Base-by-base conservation (phyloP, 2,329 filamentous ascomycete genomes). In the Alternaria longipes region DNA sequence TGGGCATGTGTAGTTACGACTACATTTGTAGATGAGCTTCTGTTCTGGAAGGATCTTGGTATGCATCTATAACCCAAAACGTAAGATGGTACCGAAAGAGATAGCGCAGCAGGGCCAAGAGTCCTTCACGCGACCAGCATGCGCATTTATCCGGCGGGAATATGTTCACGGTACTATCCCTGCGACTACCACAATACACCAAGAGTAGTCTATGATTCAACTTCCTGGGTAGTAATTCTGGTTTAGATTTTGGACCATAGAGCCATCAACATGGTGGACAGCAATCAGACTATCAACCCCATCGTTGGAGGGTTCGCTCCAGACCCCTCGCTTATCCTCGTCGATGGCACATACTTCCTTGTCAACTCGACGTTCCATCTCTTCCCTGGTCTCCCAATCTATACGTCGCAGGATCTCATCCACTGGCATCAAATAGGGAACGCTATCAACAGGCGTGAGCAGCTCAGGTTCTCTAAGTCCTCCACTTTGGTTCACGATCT, bases 301-400 rank as follows among this genome's bases (percentile, higher is more conserved):
- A 76, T 84, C 3, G 75, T 85, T 5, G 80, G 82, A 1, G 83
- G 83, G 2, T 84, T 80, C 74, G 79, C 83, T 60, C 80, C 82
- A 0, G 83, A 85, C 57, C 83, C 83, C 0, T 80, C 76, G 1
- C 80, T 81, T n/a, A 68, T 79, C 24, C 74, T 79, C 28, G 70
- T 83, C 20, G 69, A 73, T 14, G 69, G 79, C n/a, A 82, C 79
- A 6, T 85, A 83, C 66, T 84, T 82, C 67, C 83, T 82, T 60
- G 80, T 79, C 5, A 83, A 82, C 0, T 86, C 84, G 0, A 83
- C 81, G 0, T 86, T 86, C 62, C 79, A 83, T 47, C 73, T 80
- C 0, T 85, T 84, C 63, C 84, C 84, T 0, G 84, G 83, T 1
- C 68, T 85, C 3, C 83, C 84, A 0, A 78, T 86, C 30, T 82